Percentiles rank a stretch among this genome's conserved stretches.
Conservation (phyloP, 208 protist species). For the Trichomonas vaginalis region DNA sequence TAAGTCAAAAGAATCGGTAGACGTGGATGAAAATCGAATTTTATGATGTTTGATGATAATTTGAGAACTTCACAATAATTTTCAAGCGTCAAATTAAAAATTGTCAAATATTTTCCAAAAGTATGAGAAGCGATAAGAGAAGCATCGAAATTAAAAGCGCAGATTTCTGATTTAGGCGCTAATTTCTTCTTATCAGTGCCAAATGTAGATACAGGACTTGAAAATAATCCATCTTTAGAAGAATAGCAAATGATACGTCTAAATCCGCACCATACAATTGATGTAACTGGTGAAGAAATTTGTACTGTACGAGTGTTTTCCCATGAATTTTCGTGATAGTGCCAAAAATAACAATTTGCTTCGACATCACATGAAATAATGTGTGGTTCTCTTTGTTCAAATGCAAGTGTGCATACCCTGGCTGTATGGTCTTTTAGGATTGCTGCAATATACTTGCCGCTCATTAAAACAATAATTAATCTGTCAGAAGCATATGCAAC, state of each 20-base stretch:
- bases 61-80: not conserved
- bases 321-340: not conserved
- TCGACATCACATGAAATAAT: not conserved
- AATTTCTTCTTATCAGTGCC: not conserved
- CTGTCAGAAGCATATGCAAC: not conserved
- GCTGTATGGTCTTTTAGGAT: not conserved
- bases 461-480: not conserved
- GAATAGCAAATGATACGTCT: not conserved
- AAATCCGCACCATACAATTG: not conserved
- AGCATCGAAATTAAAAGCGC: not conserved
- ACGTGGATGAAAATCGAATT: constrained; percentile 1
- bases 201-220: not conserved
- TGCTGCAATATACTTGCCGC: not conserved
- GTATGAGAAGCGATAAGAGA: not conserved
- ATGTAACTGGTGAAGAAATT: not conserved
- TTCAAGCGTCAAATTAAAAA: not conserved
- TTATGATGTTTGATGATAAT: not conserved
- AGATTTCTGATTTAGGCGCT: not conserved
- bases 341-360: not conserved
- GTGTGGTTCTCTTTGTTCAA: not conserved
- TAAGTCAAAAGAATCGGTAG: not conserved
- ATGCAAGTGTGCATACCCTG: not conserved
- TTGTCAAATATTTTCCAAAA: not conserved
- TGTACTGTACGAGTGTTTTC: not conserved
- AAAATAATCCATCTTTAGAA: not conserved